Base-by-base conservation (phyloP, 78 protist genomes). In the Dictyostelium purpureum region DNA sequence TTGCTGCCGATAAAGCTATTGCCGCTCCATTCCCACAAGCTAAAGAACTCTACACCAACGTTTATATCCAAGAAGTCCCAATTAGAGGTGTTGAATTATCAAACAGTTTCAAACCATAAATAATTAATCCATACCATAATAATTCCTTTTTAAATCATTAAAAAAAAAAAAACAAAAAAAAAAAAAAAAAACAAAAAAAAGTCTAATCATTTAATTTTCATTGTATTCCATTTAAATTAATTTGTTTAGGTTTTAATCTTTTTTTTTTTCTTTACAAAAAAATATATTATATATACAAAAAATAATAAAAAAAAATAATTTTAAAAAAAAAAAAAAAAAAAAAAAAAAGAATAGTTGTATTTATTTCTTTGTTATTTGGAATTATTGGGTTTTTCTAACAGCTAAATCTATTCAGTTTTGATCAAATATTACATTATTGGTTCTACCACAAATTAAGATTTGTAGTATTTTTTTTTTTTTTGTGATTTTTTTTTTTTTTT, bases 1-100 rank as follows among this genome's bases (percentile, higher is more conserved):
- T 14, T 38, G 99, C 97, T 3, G 94, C 95, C 21, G 96, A 82
- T 54, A 5, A 10, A 11, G 97, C 98, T 33, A 80, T 78, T 79
- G 87, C 18, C n/a, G 47, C 88, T 16, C 95, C 97, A 24, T 56
- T 70, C 59, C 91, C 96, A 37, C 40, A 12, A 7, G 43, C 9
- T 19, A 33, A 59, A 24, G 96, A 89, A 77, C 93, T 93, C 40
- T 88, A 2, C 90, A 79, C 89, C 21, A 87, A 94, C 57, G 76
- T 97, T 75, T 90, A 90, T 69, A 40, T 42, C 4, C 85, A 75
- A n/a, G 89, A 69, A 26, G 79, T 76, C 1, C 94, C 94, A 88
- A 45, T 88, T 24, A 47, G 94, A 56, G 94, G 61, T 47, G 88
- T 88, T 38, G 94, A 88, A 71, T 14, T 43, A 6, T 35, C 26